Base-by-base conservation (phyloP, 805 yeast species). In the Deakozyma indianensis region DNA sequence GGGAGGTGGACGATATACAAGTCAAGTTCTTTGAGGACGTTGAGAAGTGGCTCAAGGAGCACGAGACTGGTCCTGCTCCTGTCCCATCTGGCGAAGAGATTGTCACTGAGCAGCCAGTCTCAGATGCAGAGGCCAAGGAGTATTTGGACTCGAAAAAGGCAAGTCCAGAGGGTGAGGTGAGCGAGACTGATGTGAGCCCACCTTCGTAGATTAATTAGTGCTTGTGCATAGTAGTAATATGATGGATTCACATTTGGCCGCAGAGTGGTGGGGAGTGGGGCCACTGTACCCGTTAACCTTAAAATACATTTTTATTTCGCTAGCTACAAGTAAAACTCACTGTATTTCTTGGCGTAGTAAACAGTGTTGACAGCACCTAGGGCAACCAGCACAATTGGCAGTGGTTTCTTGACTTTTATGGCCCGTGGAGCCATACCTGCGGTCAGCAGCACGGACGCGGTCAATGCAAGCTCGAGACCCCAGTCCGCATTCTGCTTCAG, bases 381-480 rank as follows among this genome's bases (percentile, higher is more conserved):
- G 15, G 69, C 66, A 14, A 80, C 65, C 51, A 88, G 68, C 16
- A 69, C 58, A 43, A 83, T 56, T 2, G 96, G 96, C 47, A 88
- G 74, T 0, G 94, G 90, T 58, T 83, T 83, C 50, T 67, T 69
- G 5, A 77, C 69, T 28, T 77, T 75, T 45, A 75, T 49, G 5
- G 85, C 77, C 57, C 96, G 74, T 27, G 77, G 74, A n/a, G 81
- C 53, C 23, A 94, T 87, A 5, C 90, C 88, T 35, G 72, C 71
- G 9, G 81, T 61, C 53, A 88, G 70, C 16, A 83, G 56, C 1
- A 77, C 53, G 3, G 94, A 80, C 1, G 88, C 74, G 11, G 78
- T 81, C 46, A 87, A 64, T 0, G 95, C 95, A 16, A 82, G 59
- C 59, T 83, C 88, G 51, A 88, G 70, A 41, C 96, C 96, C 63